phyloP scores from a whole-genome alignment of 2,329 filamentous ascomycete species.

The Talaromyces verruculosus region DNA sequence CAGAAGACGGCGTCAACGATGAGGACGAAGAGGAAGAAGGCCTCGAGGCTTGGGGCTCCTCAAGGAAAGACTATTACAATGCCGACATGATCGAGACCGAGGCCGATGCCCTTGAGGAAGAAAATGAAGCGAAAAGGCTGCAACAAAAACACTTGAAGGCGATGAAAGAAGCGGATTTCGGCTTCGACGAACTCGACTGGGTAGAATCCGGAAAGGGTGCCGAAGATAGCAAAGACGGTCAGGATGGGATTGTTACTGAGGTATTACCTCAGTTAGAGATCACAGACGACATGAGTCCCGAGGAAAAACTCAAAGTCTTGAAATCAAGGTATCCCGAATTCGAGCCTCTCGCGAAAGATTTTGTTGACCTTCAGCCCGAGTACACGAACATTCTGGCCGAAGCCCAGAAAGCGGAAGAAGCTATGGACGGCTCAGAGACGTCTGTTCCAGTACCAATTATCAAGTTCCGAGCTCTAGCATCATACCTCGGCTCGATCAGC shows the following conservation, averaged over 20 bases:
- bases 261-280: slow-evolving; percentile 82
- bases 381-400: slow-evolving; percentile 61
- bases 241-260: slow-evolving; percentile 69
- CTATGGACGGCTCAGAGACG: slow-evolving; percentile 42
- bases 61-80: slow-evolving; percentile 89
- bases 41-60: slow-evolving; percentile 78
- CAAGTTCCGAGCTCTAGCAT: slow-evolving; percentile 77
- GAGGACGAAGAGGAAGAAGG: slow-evolving; percentile 56
- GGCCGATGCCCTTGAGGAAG: slow-evolving; percentile 81
- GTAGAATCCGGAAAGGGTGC: slow-evolving; percentile 53
- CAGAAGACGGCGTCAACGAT: slow-evolving; percentile 39
- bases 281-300: slow-evolving; percentile 71
- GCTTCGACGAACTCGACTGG: slow-evolving; percentile 91
- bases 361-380: slow-evolving; percentile 65
- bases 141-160: slow-evolving; percentile 87
- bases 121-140: slow-evolving; percentile 80
- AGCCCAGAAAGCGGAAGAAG: slow-evolving; percentile 56
- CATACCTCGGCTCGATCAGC: slow-evolving; percentile 80
- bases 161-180: slow-evolving; percentile 90
- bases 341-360: slow-evolving; percentile 78
- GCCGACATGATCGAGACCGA: slow-evolving; percentile 73
- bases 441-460: slow-evolving; percentile 58
- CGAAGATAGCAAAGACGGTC: slow-evolving; percentile 49
- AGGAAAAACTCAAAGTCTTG: slow-evolving; percentile 74
- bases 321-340: slow-evolving; percentile 88